phyloP scores from a whole-genome alignment of 2,329 filamentous ascomycete genomes.

The Sordariomycetes sp. region DNA sequence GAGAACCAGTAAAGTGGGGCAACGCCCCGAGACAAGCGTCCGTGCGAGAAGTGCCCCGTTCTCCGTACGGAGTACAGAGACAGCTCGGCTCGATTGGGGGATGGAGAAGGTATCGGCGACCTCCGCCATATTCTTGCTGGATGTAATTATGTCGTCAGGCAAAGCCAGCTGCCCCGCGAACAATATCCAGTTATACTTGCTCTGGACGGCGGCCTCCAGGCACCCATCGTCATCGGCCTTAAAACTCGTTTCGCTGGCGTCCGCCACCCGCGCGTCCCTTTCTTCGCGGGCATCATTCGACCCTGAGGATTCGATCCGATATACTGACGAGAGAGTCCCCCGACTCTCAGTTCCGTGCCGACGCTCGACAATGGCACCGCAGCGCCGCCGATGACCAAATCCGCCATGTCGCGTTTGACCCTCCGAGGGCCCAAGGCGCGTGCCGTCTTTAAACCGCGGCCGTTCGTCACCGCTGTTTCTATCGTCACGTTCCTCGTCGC shows the following conservation, averaged over 20 bases:
- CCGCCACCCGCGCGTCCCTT: neutral
- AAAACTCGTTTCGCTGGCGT: neutral
- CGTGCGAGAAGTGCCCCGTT: neutral
- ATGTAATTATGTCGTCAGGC: too few relatives aligned
- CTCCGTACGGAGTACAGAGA: too few relatives aligned
- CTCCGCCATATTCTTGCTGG: too few relatives aligned
- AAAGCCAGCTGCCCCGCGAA: neutral
- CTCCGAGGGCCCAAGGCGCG: neutral
- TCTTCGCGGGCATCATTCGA: neutral
- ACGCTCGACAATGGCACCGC: neutral
- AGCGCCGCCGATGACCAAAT: neutral
- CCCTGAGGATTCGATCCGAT: neutral
- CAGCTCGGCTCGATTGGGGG: neutral
- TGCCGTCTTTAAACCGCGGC: slow-evolving; percentile 26
- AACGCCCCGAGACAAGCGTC: neutral
- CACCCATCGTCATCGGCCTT: neutral
- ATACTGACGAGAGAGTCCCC: neutral
- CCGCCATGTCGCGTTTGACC: neutral
- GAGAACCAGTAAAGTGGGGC: neutral
- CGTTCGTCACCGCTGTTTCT: slow-evolving; percentile 36
- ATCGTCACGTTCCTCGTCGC: slow-evolving; percentile 34
- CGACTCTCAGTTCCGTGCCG: neutral
- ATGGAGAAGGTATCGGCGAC: neutral
- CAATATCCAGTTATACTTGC: neutral
- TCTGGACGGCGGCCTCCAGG: neutral